Percentiles rank a stretch among this genome's conserved stretches.
phyloP scores from a whole-genome alignment of 805 yeast genomes.

The Candida pseudoglaebosa region DNA sequence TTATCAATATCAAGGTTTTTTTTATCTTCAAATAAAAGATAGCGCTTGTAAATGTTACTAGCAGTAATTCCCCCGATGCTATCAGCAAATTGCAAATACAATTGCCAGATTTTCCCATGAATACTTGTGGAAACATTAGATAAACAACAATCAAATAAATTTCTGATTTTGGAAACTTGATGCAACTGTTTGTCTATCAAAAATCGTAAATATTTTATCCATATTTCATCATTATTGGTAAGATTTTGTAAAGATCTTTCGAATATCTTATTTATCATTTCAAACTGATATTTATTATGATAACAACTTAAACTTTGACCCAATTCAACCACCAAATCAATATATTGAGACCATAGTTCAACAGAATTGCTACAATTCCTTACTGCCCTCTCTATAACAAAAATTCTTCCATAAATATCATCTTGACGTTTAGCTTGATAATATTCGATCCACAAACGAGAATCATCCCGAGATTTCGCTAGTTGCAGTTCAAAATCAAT shows the following conservation, averaged over 20 bases:
- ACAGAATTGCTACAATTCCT: constrained; percentile 40
- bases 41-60: constrained; percentile 27
- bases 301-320: constrained; percentile 23
- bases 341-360: constrained; percentile 52
- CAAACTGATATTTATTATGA: constrained; percentile 26
- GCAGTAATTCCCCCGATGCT: constrained; percentile 39
- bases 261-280: constrained; percentile 40
- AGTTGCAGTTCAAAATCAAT: constrained; percentile 33
- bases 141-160: constrained; percentile 48
- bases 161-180: constrained; percentile 37
- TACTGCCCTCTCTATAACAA: constrained; percentile 52
- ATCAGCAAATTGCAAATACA: constrained; percentile 54
- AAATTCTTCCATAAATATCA: constrained; percentile 33
- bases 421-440: constrained; percentile 26
- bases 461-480: constrained; percentile 26
- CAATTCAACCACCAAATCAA: constrained; percentile 36
- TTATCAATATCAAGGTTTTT: constrained; percentile 19
- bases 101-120: constrained; percentile 42
- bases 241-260: constrained; percentile 39
- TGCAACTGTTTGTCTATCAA: constrained; percentile 25
- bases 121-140: constrained; percentile 46
- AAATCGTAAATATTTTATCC: constrained; percentile 50
- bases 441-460: constrained; percentile 46
- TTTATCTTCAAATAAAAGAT: constrained; percentile 24
- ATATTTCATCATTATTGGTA: constrained; percentile 44